Base-by-base conservation (phyloP, 148 eudicot genomes). In the Talinum fruticosum region DNA sequence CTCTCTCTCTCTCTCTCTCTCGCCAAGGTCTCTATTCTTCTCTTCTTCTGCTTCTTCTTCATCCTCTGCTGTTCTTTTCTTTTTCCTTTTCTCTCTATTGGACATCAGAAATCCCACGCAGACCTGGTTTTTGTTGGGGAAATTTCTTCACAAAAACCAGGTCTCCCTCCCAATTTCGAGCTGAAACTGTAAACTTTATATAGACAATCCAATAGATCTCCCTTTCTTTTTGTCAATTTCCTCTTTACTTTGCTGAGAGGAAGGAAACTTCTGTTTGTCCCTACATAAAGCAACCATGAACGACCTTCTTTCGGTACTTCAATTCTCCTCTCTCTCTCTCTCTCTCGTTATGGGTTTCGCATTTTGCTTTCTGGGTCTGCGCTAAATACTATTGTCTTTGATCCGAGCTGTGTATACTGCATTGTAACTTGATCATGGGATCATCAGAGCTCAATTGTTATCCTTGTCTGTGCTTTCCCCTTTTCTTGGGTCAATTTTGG, bases 281-380 rank as follows among this genome's bases (percentile, higher is more conserved):
- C 41, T 57, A 62, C 75, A 70, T 57, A 23, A 62, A 62, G 54
- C 53, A 64, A 69, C 68, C 36, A 81, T 81, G 83, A 81, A 81
- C 66, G 72, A 81, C 30, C 79, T 81, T 76, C 83, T 81, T 36
- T 81, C 83, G 79, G 83, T 81, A 76, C 68, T 26, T 66, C 14
- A 16, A 67, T 32, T 32, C 21, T 34, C 19, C 57, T 16, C 8
- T 3, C 23, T 0, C 6, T 45, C 32, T 30, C 6, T 41, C 16
- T 8, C 3, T 35, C 33, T 79, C 37, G 32, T 75, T 36, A 49
- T 34, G n/a, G 30, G 35, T 72, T 66, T 8, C 47, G 2, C 72
- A 62, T 61, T 65, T 79, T 26, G 26, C 35, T 33, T 64, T 66
- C 21, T 24, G 18, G 49, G 66, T 73, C 14, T 49, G 64, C 26